These are phyloP conservation scores for Zygotorulaspora danielsina DNA, from an alignment of 805 yeast species.

Conservation along the genomic window DNA sequence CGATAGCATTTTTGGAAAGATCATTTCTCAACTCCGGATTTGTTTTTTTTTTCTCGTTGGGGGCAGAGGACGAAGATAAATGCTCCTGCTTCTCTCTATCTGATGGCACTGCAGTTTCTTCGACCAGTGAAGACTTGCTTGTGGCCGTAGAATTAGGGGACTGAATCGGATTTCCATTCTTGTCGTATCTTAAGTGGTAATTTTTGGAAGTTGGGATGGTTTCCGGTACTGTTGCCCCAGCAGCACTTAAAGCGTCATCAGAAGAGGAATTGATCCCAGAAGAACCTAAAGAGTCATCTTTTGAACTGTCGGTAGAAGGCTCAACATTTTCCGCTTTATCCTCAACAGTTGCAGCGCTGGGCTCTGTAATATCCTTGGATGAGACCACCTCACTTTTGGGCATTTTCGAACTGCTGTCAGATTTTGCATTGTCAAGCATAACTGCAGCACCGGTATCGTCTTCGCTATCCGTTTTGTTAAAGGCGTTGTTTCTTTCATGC, in stretches of 20 bases:
- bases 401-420: background rate
- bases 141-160: conserved; percentile 6
- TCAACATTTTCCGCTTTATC: background rate
- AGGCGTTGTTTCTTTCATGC: background rate
- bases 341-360: background rate
- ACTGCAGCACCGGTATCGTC: conserved; percentile 1
- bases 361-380: background rate
- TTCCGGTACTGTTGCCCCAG: conserved; percentile 35
- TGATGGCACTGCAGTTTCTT: background rate
- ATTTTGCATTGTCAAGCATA: background rate
- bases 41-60: background rate
- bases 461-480: background rate
- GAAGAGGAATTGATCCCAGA: conserved; percentile 4
- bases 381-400: background rate
- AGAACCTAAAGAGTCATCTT: background rate
- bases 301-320: conserved; percentile 2
- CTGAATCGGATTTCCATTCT: conserved; percentile 12
- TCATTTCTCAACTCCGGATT: background rate
- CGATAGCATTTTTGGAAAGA: background rate
- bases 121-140: conserved; percentile 7
- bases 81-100: background rate
- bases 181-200: conserved; percentile 20
- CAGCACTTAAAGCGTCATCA: conserved; percentile 16
- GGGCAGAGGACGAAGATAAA: background rate
- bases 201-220: conserved; percentile 35